phyloP scores from a whole-genome alignment of 1,139 yeast species.

The Sugiyamaella sp. region DNA sequence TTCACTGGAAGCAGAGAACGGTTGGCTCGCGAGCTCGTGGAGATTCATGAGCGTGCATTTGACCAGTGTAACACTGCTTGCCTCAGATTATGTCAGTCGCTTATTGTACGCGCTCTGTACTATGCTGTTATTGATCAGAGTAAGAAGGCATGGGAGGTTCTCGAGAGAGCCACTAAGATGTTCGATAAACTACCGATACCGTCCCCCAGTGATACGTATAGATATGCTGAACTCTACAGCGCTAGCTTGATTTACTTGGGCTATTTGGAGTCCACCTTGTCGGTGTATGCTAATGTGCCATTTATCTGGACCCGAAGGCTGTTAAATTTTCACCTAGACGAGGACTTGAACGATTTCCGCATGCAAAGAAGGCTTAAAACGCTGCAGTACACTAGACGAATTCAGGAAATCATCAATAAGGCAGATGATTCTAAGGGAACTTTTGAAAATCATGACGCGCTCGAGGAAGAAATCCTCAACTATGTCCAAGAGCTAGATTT shows the following conservation, averaged over 20 bases:
- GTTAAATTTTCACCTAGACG: constrained; percentile 4
- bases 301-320: constrained; percentile 5
- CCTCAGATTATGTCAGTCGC: constrained; percentile 14
- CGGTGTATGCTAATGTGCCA: constrained; percentile 13
- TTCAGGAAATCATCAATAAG: constrained; percentile 12
- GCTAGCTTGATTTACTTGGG: constrained; percentile 9
- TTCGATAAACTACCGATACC: constrained; percentile 12
- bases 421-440: constrained; percentile 4
- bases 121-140: constrained; percentile 13
- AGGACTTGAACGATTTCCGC: constrained; percentile 8
- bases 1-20: constrained; percentile 17
- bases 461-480: constrained; percentile 17
- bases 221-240: constrained; percentile 4
- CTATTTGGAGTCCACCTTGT: constrained; percentile 16
- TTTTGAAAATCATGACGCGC: constrained; percentile 11
- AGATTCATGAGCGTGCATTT: constrained; percentile 12
- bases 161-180: constrained; percentile 5
- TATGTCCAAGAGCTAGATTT: constrained; percentile 11
- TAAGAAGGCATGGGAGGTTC: constrained; percentile 1
- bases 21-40: constrained; percentile 14
- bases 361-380: constrained; percentile 12
- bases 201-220: neutral
- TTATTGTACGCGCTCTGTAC: constrained; percentile 18
- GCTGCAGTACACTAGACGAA: constrained; percentile 11
- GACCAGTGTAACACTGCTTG: constrained; percentile 11